A percentile compares a stretch with the other conserved stretches of the same genome.
These are phyloP conservation scores for Metschnikowia dekortorum DNA, from an alignment of 805 yeast genomes.

Conservation along the genomic window DNA sequence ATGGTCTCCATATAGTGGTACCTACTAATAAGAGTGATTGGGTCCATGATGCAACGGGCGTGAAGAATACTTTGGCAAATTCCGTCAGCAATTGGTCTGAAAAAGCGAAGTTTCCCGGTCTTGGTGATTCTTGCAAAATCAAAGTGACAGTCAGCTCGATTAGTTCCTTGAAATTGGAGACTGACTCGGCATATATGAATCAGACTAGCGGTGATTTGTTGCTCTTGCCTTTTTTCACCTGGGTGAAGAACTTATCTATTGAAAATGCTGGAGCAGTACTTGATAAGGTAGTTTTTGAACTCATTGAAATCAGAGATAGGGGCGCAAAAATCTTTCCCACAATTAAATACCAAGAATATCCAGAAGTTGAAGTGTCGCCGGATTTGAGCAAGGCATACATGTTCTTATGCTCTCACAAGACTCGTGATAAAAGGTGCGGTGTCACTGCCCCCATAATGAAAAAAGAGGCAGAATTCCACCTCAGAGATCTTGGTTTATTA, in stretches of 20 bases:
- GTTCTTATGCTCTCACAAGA: constrained; percentile 81
- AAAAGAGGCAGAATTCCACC: constrained; percentile 66
- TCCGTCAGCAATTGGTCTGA: constrained; percentile 37
- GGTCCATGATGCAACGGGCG: constrained; percentile 66
- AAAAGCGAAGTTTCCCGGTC: constrained; percentile 15
- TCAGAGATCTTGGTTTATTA: constrained; percentile 65
- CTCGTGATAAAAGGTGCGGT: constrained; percentile 92
- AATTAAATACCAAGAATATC: constrained; percentile 13
- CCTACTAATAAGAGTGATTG: constrained; percentile 86
- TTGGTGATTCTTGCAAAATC: constrained; percentile 26
- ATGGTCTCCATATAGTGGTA: constrained; percentile 67
- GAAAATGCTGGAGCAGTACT: constrained; percentile 44
- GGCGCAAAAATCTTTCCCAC: constrained; percentile 7
- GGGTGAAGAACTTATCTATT: constrained; percentile 51
- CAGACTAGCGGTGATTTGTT: constrained; percentile 55
- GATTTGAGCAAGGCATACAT: constrained; percentile 43
- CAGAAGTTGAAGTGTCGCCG: constrained; percentile 29
- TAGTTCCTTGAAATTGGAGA: constrained; percentile 41
- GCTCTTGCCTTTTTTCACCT: constrained; percentile 68
- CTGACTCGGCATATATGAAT: constrained; percentile 37
- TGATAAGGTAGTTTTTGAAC: constrained; percentile 37
- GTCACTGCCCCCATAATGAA: constrained; percentile 89
- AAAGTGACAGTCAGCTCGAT: constrained; percentile 55
- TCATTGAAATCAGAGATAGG: constrained; percentile 25
- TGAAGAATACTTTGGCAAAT: constrained; percentile 41